These are phyloP conservation scores for Hygrophoropsis aurantiaca DNA, from an alignment of 768 basidiomycete species.

Conservation along the genomic window DNA sequence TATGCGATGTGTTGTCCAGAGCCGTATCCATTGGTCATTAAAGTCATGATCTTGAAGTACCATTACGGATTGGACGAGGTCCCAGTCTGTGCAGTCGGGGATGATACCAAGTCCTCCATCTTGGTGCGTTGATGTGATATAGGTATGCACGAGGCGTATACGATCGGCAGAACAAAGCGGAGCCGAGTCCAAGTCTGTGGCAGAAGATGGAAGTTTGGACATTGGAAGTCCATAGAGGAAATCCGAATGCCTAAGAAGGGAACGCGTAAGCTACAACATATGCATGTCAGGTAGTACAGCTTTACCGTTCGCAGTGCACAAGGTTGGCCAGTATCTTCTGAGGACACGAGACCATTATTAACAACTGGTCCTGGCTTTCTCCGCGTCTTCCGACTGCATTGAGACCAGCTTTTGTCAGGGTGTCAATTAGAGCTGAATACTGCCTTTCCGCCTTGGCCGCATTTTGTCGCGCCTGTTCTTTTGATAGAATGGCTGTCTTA, in stretches of 20 bases:
- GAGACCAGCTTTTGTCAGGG: slow-evolving; percentile 62
- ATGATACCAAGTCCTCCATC: slow-evolving; percentile 87
- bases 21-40: slow-evolving; percentile 75
- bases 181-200: slow-evolving; percentile 42
- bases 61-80: slow-evolving; percentile 78
- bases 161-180: slow-evolving; percentile 70
- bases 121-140: slow-evolving; percentile 63
- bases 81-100: slow-evolving; percentile 71
- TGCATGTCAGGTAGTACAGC: no score
- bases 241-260: slow-evolving; percentile 58
- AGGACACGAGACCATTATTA: slow-evolving; percentile 76
- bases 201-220: slow-evolving; percentile 40
- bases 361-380: slow-evolving; percentile 70
- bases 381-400: slow-evolving; percentile 75
- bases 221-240: slow-evolving; percentile 75
- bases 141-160: slow-evolving; percentile 74
- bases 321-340: slow-evolving; percentile 59
- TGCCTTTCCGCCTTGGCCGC: slow-evolving; percentile 66
- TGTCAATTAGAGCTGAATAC: slow-evolving; percentile 62
- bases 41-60: slow-evolving; percentile 82
- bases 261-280: background rate
- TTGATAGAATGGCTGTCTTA: slow-evolving; percentile 41
- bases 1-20: slow-evolving; percentile 68
- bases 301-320: slow-evolving; percentile 72
- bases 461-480: slow-evolving; percentile 61